phyloP scores from a whole-genome alignment of 2,329 filamentous ascomycete genomes.

The Fusarium verticillioides region DNA sequence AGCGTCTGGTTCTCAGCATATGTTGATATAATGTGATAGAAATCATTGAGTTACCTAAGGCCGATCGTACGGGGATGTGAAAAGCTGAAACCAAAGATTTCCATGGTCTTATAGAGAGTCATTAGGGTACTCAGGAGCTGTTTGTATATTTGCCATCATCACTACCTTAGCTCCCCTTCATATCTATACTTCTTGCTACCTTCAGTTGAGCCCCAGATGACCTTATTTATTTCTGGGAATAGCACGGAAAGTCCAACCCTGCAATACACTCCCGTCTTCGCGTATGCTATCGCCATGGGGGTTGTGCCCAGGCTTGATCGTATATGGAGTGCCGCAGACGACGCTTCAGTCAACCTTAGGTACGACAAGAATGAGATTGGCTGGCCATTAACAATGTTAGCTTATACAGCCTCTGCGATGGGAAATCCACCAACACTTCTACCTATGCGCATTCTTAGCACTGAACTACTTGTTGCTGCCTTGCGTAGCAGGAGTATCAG shows the following conservation, averaged over 20 bases:
- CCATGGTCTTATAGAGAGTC: neutral
- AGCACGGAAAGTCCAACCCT: neutral
- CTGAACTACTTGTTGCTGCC: neutral
- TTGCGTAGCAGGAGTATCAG: neutral
- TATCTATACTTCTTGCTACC: neutral
- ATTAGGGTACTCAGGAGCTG: neutral
- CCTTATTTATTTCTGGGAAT: neutral
- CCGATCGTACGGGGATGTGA: neutral
- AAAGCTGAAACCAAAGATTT: neutral
- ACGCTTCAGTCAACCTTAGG: no score
- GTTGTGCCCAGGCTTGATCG: neutral
- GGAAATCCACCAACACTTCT: neutral
- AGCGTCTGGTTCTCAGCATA: neutral
- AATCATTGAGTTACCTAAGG: neutral
- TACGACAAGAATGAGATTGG: no score
- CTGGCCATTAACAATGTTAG: neutral
- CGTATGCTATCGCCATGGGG: neutral
- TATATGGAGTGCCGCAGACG: no score
- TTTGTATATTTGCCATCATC: neutral
- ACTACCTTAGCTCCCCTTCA: neutral
- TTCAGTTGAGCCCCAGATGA: neutral
- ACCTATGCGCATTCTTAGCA: rapidly evolving
- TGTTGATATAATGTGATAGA: neutral
- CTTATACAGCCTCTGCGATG: rapidly evolving
- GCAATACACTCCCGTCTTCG: neutral